Percentiles rank a stretch among this genome's conserved stretches.
phyloP scores from a whole-genome alignment of 2,329 filamentous ascomycete species.

The Tolypocladium ovalisporum region DNA sequence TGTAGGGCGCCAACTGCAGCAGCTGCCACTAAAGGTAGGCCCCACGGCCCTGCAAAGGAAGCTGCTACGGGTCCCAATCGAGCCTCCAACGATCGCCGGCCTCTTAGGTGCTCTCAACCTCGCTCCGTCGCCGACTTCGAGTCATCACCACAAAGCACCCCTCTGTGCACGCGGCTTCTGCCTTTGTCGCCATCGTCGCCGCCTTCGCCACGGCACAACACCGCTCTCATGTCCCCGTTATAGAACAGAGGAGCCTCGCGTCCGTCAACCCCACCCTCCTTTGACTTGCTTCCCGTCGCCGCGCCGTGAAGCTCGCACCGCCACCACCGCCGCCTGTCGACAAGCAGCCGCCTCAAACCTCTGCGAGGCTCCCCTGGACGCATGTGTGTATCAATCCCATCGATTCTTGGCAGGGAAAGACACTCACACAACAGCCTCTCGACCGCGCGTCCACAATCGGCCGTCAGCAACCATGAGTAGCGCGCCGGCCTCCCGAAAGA shows the following conservation, averaged over 20 bases:
- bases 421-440: not conserved
- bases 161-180: not conserved
- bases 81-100: not conserved
- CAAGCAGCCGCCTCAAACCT: not conserved
- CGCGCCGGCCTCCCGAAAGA: constrained; percentile 14
- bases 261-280: constrained; percentile 1
- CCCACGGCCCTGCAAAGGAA: not conserved
- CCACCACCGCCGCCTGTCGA: constrained; percentile 3
- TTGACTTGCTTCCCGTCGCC: constrained; percentile 6
- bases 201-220: constrained; percentile 6
- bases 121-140: not conserved
- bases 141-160: not conserved
- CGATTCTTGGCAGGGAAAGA: not conserved
- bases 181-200: not conserved
- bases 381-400: not conserved
- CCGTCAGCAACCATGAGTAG: constrained; percentile 18
- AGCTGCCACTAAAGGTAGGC: not conserved
- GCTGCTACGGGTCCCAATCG: not conserved
- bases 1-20: not conserved
- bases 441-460: not conserved
- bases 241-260: constrained; percentile 16
- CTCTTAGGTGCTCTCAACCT: not conserved
- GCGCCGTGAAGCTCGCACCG: constrained; percentile 1
- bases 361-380: not conserved
- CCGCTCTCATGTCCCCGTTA: constrained; percentile 22